Evolutionary conservation across 352 stramenopile species (phyloP).

Genomic region (Phytophthora sansomeana): DNA sequence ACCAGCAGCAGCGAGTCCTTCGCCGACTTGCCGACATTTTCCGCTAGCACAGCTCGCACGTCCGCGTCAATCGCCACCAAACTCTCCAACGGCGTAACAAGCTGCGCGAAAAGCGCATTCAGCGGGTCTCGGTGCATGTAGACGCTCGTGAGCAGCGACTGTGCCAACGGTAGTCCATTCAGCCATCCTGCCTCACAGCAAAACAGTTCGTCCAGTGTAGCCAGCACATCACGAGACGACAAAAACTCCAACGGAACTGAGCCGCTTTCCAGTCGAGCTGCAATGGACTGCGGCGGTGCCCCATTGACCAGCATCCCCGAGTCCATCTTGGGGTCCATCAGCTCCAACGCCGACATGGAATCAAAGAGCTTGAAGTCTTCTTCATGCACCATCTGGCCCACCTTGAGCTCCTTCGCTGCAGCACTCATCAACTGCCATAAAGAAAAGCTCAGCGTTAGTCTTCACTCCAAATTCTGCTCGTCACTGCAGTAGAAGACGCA

Average conservation of each 20-base stretch:
- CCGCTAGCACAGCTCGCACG: constrained; percentile 39
- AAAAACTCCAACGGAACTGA: constrained; percentile 65
- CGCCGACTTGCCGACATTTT: constrained; percentile 39
- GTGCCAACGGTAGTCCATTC: constrained; percentile 81
- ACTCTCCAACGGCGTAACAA: constrained; percentile 45
- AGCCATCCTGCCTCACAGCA: constrained; percentile 85
- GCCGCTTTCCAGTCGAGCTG: constrained; percentile 51
- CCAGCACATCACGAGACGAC: constrained; percentile 73
- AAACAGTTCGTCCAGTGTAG: constrained; percentile 82
- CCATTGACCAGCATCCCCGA: constrained; percentile 85
- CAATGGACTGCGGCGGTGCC: constrained; percentile 60
- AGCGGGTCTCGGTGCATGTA: constrained; percentile 88
- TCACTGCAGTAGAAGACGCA: constrained; percentile 11
- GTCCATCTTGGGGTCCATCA: constrained; percentile 96
- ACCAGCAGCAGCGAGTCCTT: constrained; percentile 74
- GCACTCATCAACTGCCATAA: constrained; percentile 56
- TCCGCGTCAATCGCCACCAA: constrained; percentile 33
- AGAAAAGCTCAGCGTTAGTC: constrained; percentile 12
- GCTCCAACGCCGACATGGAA: constrained; percentile 95
- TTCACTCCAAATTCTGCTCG: neutral
- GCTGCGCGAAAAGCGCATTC: constrained; percentile 66
- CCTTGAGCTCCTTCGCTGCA: constrained; percentile 81
- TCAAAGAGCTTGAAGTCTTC: constrained; percentile 92
- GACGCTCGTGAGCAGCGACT: constrained; percentile 91
- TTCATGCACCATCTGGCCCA: constrained; percentile 82